Conservation (phyloP, 257 asterid genomes). For the Salvia splendens region DNA sequence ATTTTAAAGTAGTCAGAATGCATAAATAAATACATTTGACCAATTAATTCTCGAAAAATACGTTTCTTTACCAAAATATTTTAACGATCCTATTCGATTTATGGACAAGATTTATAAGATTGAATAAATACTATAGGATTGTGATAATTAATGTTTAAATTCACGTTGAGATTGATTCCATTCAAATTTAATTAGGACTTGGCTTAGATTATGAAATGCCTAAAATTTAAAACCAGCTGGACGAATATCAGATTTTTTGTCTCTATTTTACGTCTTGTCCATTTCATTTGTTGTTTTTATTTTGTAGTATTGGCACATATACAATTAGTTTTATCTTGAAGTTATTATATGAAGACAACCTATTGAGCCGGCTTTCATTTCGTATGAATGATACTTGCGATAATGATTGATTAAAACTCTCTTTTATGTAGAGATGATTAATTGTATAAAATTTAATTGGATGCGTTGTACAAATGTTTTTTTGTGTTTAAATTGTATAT, state of each 20-base stretch:
- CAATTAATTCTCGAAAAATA: not conserved
- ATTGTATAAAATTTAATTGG: no score
- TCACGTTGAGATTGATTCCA: not conserved
- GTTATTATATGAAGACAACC: not conserved
- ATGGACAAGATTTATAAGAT: conserved; percentile 7
- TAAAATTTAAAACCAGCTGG: not conserved
- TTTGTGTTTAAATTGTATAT: no score
- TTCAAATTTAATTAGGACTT: not conserved
- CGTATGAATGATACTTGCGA: not conserved
- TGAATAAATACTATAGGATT: not conserved
- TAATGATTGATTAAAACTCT: not conserved
- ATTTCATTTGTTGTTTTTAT: not conserved
- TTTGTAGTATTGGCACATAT: not conserved
- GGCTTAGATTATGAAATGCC: not conserved
- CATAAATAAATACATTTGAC: not conserved
- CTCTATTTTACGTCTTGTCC: not conserved
- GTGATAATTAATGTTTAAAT: conserved; percentile 5
- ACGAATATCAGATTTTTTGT: not conserved
- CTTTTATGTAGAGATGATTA: no score
- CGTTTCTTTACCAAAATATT: not conserved
- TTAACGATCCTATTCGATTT: not conserved
- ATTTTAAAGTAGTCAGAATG: not conserved
- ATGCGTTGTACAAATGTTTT: no score
- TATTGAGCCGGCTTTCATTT: not conserved
- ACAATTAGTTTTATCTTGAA: not conserved